Evolutionary conservation across 176 grass and related monocot species (phyloP).

Genomic region (Avena insularis): DNA sequence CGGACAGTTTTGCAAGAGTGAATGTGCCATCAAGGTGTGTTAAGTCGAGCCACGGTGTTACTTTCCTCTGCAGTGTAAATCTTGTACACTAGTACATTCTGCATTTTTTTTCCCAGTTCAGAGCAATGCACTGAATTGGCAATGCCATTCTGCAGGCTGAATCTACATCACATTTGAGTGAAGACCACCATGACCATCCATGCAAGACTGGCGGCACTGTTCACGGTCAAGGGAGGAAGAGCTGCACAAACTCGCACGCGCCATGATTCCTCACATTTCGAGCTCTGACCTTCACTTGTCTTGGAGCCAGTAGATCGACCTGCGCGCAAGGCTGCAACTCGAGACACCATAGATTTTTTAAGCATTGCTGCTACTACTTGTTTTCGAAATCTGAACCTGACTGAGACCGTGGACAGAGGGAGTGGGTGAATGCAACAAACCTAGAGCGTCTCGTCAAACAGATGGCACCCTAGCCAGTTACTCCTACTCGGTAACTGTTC

Average conservation of each 20-base stretch:
- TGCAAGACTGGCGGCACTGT: neutral
- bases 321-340: no score
- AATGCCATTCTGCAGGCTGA: neutral
- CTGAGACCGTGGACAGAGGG: neutral
- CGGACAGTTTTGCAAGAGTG: conserved; percentile 11
- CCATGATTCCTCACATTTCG: conserved; percentile 20
- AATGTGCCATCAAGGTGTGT: neutral
- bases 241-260: conserved; percentile 34
- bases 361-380: neutral
- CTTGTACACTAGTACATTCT: neutral
- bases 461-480: conserved; percentile 14
- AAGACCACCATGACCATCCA: conserved; percentile 14
- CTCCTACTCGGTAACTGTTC: neutral
- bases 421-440: neutral
- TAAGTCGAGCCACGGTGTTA: neutral
- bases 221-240: neutral
- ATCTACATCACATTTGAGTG: neutral
- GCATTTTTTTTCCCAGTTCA: neutral
- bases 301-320: neutral
- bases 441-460: conserved; percentile 41
- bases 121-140: neutral
- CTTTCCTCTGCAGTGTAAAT: no score
- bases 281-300: conserved; percentile 26
- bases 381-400: neutral
- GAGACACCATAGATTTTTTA: neutral